Percentiles rank a stretch among this genome's conserved stretches.
phyloP scores from a whole-genome alignment of 306 rosid genomes.

The Sicyos edulis region DNA sequence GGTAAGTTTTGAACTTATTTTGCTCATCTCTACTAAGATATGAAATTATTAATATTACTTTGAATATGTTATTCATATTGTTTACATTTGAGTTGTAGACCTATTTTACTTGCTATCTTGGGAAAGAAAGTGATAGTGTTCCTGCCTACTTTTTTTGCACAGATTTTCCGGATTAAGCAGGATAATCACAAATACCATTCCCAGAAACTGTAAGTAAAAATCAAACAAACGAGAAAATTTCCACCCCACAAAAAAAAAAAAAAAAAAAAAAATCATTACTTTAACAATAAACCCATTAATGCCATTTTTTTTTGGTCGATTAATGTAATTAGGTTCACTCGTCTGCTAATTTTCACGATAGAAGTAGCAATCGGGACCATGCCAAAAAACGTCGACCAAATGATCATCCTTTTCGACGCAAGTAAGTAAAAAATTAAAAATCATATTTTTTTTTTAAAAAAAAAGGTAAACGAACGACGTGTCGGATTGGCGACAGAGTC shows the following conservation, averaged over 20 bases:
- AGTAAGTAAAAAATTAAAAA: conserved; percentile 52
- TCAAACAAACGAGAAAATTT: neutral
- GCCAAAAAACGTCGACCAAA: conserved; percentile 76
- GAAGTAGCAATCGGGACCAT: conserved; percentile 84
- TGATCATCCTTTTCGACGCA: conserved; percentile 86
- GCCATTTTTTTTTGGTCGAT: neutral
- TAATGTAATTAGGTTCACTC: conserved; percentile 48
- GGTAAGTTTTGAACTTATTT: too few species aligned
- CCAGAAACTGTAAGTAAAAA: conserved; percentile 69
- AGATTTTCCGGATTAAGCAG: conserved; percentile 91
- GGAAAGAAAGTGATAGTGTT: neutral
- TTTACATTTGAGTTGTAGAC: too few species aligned
- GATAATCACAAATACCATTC: conserved; percentile 86
- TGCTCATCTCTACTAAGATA: too few species aligned
- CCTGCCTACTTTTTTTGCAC: neutral
- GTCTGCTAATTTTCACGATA: conserved; percentile 75
- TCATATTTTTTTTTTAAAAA: neutral
- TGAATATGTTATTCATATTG: too few species aligned
- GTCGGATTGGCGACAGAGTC: conserved; percentile 37
- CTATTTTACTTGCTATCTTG: neutral
- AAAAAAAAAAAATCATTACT: neutral
- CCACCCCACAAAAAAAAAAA: neutral
- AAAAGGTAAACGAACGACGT: conserved; percentile 21
- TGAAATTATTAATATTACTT: too few species aligned
- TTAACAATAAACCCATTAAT: neutral